Conservation (phyloP, 2,329 filamentous ascomycete species). For the Xenosphaeropsis pyriputrescens region DNA sequence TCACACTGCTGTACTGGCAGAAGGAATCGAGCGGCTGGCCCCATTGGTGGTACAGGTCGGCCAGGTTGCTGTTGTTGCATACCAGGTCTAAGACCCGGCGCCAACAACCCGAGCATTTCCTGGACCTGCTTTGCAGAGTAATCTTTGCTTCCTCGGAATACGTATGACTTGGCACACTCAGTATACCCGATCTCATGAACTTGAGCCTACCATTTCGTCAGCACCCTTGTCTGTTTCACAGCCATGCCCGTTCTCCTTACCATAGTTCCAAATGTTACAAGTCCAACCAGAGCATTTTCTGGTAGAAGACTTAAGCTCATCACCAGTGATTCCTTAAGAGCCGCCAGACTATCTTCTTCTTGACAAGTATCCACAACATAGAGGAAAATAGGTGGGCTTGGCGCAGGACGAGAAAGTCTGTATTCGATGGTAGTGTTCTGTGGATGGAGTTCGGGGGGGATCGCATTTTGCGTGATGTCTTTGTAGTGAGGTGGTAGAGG, state of each 20-base stretch:
- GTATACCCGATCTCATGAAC: slow-evolving; percentile 97
- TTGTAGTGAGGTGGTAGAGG: slow-evolving; percentile 77
- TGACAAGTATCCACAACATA: slow-evolving; percentile 84
- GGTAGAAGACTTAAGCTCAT: slow-evolving; percentile 74
- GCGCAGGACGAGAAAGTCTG: slow-evolving; percentile 64
- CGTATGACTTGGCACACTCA: slow-evolving; percentile 96
- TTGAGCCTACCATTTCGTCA: slow-evolving; percentile 47
- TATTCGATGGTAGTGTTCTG: slow-evolving; percentile 86
- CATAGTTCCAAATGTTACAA: slow-evolving; percentile 90
- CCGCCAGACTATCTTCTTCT: slow-evolving; percentile 71
- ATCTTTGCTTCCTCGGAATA: slow-evolving; percentile 95
- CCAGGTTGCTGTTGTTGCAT: slow-evolving; percentile 56
- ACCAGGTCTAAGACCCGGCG: slow-evolving; percentile 58
- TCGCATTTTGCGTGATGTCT: slow-evolving; percentile 71
- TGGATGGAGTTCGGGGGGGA: slow-evolving; percentile 71
- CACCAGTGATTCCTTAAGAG: slow-evolving; percentile 73
- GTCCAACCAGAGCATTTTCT: slow-evolving; percentile 65
- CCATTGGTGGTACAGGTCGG: slow-evolving; percentile 58
- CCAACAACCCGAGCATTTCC: slow-evolving; percentile 85
- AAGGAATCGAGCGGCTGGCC: slow-evolving; percentile 78
- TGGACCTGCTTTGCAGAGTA: slow-evolving; percentile 98
- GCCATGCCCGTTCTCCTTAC: slow-evolving; percentile 27
- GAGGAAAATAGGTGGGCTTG: slow-evolving; percentile 73
- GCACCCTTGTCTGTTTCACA: slow-evolving; percentile 3
- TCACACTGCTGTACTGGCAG: slow-evolving; percentile 91